Percentiles rank a stretch among this genome's conserved stretches.
These are phyloP conservation scores for Akanthomyces uredinophilus DNA, from an alignment of 2,329 filamentous ascomycete genomes.

Conservation along the genomic window DNA sequence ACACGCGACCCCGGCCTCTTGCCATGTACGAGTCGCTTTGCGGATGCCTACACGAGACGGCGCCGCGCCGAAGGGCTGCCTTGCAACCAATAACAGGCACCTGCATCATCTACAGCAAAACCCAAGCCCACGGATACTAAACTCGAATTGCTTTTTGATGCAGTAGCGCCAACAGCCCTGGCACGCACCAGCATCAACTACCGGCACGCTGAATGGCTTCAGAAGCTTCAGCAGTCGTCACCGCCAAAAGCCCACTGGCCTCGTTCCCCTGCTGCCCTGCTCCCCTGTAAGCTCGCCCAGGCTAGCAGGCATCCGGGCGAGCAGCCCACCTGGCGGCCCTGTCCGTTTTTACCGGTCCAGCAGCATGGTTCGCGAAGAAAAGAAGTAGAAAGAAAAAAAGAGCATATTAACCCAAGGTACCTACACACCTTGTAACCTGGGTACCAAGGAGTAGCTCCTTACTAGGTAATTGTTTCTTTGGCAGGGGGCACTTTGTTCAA, in stretches of 20 bases:
- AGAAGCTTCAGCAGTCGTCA: not conserved
- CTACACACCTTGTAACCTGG: not conserved
- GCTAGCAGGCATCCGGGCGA: too few species aligned
- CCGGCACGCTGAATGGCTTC: conserved; percentile 1
- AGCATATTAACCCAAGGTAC: not conserved
- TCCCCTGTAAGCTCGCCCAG: not conserved
- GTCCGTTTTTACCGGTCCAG: too few species aligned
- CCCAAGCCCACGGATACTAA: not conserved
- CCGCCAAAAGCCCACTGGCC: not conserved
- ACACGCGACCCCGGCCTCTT: too few species aligned
- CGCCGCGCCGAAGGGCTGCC: too few species aligned
- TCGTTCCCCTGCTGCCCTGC: too few species aligned
- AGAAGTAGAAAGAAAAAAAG: not conserved
- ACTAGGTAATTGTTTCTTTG: too few species aligned
- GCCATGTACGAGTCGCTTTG: too few species aligned
- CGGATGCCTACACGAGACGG: not conserved
- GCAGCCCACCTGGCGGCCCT: not conserved
- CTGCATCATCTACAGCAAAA: not conserved
- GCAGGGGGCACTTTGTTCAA: not conserved
- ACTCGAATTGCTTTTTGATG: conserved; percentile 9
- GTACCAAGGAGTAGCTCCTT: not conserved
- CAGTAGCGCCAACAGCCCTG: not conserved
- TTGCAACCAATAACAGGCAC: not conserved
- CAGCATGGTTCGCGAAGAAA: not conserved
- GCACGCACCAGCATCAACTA: too few species aligned